Conservation (phyloP, 116 monocot species). For the Posidonia oceanica region DNA sequence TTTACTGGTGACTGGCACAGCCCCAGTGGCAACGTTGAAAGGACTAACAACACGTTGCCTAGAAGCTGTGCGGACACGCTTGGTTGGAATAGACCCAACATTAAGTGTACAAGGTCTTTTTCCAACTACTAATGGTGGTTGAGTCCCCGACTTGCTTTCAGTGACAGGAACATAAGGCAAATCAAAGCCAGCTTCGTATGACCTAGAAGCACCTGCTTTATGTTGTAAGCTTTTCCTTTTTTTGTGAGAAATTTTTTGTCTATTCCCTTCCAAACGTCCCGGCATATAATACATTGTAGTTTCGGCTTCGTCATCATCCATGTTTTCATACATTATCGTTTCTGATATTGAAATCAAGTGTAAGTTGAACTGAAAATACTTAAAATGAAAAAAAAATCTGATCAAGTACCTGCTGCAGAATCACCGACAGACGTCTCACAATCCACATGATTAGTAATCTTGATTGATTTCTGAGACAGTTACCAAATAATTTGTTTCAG, state of each 20-base stretch:
- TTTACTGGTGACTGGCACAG: conserved; percentile 51
- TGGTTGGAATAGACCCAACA: conserved; percentile 68
- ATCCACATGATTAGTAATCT: conserved; percentile 41
- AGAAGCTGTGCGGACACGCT: conserved; percentile 64
- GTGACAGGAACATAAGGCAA: conserved; percentile 32
- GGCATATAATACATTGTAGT: conserved; percentile 36
- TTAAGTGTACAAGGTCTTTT: conserved; percentile 50
- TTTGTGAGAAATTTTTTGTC: conserved; percentile 39
- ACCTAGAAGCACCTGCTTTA: conserved; percentile 29
- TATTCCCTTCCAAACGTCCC: conserved; percentile 44
- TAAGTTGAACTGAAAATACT: neutral
- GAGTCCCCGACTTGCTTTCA: conserved; percentile 39
- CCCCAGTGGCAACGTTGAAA: conserved; percentile 27
- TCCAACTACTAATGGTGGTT: conserved; percentile 21
- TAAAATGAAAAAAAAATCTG: neutral
- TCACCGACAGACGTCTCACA: conserved; percentile 44
- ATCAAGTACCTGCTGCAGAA: conserved; percentile 54
- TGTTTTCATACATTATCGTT: conserved; percentile 17
- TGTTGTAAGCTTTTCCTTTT: conserved; percentile 50
- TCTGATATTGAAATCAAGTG: neutral
- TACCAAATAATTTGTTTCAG: neutral
- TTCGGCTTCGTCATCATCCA: conserved; percentile 89
- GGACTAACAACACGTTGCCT: conserved; percentile 56
- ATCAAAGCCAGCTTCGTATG: conserved; percentile 34
- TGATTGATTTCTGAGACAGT: conserved; percentile 40